A percentile compares a stretch with the other conserved stretches of the same genome.
phyloP scores from a whole-genome alignment of 331 rosid species.

The Malus hybrid region DNA sequence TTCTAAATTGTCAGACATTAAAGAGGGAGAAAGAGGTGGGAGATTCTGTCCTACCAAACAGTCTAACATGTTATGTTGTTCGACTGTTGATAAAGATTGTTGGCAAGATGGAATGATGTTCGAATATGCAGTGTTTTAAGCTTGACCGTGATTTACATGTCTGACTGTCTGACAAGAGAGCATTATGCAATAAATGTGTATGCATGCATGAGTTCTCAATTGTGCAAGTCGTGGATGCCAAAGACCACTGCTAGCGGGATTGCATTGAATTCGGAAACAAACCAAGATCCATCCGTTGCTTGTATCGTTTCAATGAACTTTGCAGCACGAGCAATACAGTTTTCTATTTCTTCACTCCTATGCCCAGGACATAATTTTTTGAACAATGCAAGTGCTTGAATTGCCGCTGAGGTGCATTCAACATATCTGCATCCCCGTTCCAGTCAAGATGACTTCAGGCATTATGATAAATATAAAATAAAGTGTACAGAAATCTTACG shows the following conservation, averaged over 20 bases:
- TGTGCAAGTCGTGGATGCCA: neutral
- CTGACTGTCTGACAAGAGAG: too few species aligned
- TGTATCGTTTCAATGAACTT: slow-evolving; percentile 28
- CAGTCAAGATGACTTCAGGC: neutral
- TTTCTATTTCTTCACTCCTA: slow-evolving; percentile 22
- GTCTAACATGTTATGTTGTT: neutral
- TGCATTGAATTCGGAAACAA: neutral
- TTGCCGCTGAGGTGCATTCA: slow-evolving; percentile 33
- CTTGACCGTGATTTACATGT: too few species aligned
- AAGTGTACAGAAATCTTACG: slow-evolving; percentile 16
- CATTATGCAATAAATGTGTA: neutral
- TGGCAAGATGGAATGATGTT: neutral
- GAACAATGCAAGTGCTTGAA: slow-evolving; percentile 28
- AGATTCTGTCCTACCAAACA: neutral
- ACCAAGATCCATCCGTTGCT: slow-evolving; percentile 31
- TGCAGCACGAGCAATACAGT: slow-evolving; percentile 21
- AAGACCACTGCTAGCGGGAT: neutral
- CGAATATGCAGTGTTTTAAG: neutral
- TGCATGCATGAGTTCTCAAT: neutral
- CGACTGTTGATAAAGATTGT: neutral
- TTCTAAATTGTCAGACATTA: neutral
- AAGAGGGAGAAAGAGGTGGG: neutral
- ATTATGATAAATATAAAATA: neutral
- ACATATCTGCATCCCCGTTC: slow-evolving; percentile 21
- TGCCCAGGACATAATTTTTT: slow-evolving; percentile 23